Percentiles rank a stretch among this genome's conserved stretches.
Conservation (phyloP, 2,329 filamentous ascomycete genomes). For the Lachnellula cervina region DNA sequence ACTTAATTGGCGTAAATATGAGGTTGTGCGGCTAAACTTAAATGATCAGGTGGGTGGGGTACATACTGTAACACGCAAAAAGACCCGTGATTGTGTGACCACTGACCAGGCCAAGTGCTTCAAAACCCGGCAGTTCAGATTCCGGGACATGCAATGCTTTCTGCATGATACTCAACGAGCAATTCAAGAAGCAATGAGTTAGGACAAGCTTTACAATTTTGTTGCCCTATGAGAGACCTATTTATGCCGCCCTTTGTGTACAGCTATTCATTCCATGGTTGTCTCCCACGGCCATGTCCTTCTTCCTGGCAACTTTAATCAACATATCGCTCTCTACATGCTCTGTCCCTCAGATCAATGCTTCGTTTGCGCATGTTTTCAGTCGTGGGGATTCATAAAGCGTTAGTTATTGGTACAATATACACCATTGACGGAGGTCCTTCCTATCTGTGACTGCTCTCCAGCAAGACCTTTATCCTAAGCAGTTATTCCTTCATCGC, state of each 20-base stretch:
- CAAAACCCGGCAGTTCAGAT: background rate
- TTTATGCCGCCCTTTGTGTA: background rate
- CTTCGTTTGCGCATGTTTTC: background rate
- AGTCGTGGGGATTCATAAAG: constrained; percentile 6
- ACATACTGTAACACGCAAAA: too few species aligned
- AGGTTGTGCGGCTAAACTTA: too few species aligned
- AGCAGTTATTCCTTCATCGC: background rate
- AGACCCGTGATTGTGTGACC: too few species aligned
- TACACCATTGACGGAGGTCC: constrained; percentile 2
- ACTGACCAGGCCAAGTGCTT: background rate
- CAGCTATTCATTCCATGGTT: background rate
- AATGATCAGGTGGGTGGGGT: too few species aligned
- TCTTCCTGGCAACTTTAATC: background rate
- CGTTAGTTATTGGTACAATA: constrained; percentile 8
- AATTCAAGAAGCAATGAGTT: background rate
- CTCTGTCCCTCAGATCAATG: background rate
- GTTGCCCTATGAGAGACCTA: too few species aligned
- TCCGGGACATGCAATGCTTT: background rate
- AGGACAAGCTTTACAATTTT: too few species aligned
- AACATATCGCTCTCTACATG: background rate
- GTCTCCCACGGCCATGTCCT: background rate
- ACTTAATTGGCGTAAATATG: too few species aligned
- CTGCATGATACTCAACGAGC: background rate
- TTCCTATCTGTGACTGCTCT: background rate
- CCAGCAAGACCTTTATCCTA: background rate